These are phyloP conservation scores for Linum lewisii DNA, from an alignment of 345 rosid genomes.

Conservation along the genomic window DNA sequence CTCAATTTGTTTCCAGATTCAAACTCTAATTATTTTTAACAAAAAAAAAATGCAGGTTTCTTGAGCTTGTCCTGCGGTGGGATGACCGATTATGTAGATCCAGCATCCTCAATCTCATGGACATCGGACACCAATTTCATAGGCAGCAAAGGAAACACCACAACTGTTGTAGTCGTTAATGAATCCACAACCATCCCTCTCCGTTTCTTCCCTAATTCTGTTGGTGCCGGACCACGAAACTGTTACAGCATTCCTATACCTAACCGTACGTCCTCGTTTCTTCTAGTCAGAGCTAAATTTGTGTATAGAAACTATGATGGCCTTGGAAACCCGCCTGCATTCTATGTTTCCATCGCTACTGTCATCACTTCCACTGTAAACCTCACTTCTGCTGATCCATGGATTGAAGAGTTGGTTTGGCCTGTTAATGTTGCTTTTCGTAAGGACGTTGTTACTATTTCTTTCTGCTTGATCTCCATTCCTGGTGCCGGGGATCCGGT, in stretches of 20 bases:
- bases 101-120: conserved; percentile 52
- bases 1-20: too few relatives aligned
- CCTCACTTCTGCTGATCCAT: conserved; percentile 56
- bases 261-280: conserved; percentile 37
- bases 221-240: conserved; percentile 16
- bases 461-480: conserved; percentile 45
- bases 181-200: conserved; percentile 31
- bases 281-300: conserved; percentile 66
- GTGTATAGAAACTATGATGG: conserved; percentile 71
- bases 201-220: conserved; percentile 53
- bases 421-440: conserved; percentile 34
- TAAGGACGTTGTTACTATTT: conserved; percentile 28
- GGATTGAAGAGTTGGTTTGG: conserved; percentile 75
- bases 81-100: conserved; percentile 28
- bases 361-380: conserved; percentile 46
- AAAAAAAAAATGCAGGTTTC: conserved; percentile 41
- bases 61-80: conserved; percentile 82
- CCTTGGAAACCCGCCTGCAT: conserved; percentile 51
- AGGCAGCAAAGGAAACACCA: conserved; percentile 49
- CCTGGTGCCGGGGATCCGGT: conserved; percentile 53
- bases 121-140: conserved; percentile 45
- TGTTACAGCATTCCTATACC: conserved; percentile 52
- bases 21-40: too few relatives aligned
- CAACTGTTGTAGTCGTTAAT: conserved; percentile 24
- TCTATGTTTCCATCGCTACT: conserved; percentile 61